These are phyloP conservation scores for Trichopus zeylanicus DNA, from an alignment of 116 monocot species.

Conservation along the genomic window DNA sequence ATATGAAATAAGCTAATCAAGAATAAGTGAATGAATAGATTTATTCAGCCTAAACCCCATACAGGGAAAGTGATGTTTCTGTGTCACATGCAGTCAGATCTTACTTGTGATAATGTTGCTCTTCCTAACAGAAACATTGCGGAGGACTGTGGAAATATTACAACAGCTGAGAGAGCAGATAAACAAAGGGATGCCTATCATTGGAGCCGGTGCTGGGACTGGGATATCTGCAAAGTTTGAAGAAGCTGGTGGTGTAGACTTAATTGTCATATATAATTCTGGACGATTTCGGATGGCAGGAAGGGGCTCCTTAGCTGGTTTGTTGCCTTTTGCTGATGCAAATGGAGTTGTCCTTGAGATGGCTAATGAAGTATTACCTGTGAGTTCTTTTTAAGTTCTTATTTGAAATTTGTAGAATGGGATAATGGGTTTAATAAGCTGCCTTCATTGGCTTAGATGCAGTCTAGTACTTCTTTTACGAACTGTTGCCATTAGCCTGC, in stretches of 20 bases:
- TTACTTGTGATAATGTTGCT: background rate
- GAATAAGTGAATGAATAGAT: no score
- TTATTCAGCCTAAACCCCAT: no score
- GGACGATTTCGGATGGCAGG: constrained; percentile 95
- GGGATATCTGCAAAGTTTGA: constrained; percentile 98
- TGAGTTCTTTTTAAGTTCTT: constrained; percentile 44
- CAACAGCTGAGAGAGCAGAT: constrained; percentile 65
- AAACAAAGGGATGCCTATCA: constrained; percentile 56
- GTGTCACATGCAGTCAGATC: background rate
- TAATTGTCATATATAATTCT: constrained; percentile 87
- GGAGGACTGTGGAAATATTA: constrained; percentile 44
- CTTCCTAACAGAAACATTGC: constrained; percentile 54
- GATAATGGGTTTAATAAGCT: no score
- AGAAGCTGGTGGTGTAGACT: constrained; percentile 90
- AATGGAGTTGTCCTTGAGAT: constrained; percentile 92
- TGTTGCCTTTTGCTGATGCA: constrained; percentile 94
- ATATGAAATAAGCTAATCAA: no score
- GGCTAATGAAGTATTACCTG: constrained; percentile 94
- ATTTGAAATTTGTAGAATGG: no score
- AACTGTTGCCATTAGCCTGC: no score
- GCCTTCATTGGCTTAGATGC: no score
- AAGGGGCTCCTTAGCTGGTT: constrained; percentile 91
- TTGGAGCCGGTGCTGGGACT: constrained; percentile 96
- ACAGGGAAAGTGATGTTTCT: background rate
- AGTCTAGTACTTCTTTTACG: no score